These are phyloP conservation scores for Trichoderma harzianum DNA, from an alignment of 2,329 filamentous ascomycete genomes.

Conservation along the genomic window DNA sequence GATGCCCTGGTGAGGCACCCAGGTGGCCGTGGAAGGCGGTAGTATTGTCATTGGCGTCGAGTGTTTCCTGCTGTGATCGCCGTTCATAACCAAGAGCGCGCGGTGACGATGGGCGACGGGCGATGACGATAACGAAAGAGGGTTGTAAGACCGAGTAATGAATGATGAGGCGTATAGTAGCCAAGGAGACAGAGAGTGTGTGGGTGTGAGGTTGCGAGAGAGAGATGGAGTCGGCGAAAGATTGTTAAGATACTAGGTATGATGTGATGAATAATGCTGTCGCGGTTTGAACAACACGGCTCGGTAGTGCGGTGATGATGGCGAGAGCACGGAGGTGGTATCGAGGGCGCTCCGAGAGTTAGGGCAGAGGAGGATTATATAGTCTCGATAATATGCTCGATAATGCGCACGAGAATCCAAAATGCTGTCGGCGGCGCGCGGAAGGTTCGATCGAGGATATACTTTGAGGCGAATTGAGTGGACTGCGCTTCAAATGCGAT, in stretches of 20 bases:
- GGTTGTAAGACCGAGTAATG: neutral
- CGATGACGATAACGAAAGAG: neutral
- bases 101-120: neutral
- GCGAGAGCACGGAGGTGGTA: neutral
- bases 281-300: neutral
- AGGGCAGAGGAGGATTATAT: slow-evolving; percentile 27
- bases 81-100: slow-evolving; percentile 17
- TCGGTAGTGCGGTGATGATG: neutral
- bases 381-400: slow-evolving; percentile 4
- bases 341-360: neutral
- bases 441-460: neutral
- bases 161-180: neutral
- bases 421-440: neutral
- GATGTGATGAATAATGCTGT: neutral
- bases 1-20: neutral
- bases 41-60: slow-evolving; percentile 18
- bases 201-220: neutral
- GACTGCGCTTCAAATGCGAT: neutral
- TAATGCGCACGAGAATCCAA: neutral
- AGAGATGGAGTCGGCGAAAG: neutral
- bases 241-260: neutral
- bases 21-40: neutral
- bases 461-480: neutral
- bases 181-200: neutral
- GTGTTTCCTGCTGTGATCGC: slow-evolving; percentile 22